Conservation (phyloP, 2,329 filamentous ascomycete species). For the Pseudodiploospora longispora region DNA sequence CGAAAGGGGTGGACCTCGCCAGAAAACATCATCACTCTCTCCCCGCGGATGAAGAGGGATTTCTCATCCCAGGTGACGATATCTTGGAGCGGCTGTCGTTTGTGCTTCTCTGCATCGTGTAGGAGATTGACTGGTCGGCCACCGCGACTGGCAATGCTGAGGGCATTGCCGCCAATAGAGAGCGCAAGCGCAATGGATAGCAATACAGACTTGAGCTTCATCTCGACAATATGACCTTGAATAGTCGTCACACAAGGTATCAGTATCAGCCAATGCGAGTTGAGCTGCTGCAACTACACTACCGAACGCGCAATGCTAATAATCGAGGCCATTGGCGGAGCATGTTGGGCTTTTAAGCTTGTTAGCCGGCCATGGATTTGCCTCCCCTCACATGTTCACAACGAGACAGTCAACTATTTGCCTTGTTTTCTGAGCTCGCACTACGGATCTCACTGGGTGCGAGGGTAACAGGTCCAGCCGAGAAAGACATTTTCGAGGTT, state of each 20-base stretch:
- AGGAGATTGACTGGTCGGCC: constrained; percentile 15
- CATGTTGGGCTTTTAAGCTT: too few species aligned
- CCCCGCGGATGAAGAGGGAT: constrained; percentile 61
- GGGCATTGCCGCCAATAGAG: constrained; percentile 8
- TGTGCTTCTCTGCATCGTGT: constrained; percentile 11
- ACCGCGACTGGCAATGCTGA: constrained; percentile 9
- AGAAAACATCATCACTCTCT: constrained; percentile 63
- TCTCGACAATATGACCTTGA: constrained; percentile 2
- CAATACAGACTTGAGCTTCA: constrained; percentile 15
- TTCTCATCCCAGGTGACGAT: constrained; percentile 63
- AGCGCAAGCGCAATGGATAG: constrained; percentile 9
- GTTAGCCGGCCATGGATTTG: too few species aligned
- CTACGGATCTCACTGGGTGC: too few species aligned
- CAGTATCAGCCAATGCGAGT: not conserved
- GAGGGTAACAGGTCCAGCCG: too few species aligned
- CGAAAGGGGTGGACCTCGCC: constrained; percentile 66
- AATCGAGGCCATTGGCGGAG: too few species aligned
- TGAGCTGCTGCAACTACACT: not conserved
- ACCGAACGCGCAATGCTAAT: too few species aligned
- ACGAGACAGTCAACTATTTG: too few species aligned
- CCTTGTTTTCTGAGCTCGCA: too few species aligned
- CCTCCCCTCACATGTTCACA: too few species aligned
- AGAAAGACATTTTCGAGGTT: too few species aligned
- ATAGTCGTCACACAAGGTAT: not conserved
- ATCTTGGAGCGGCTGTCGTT: constrained; percentile 22